Evolutionary conservation across 1,284 basidiomycete species (phyloP).

Genomic region (Boletus mariae): DNA sequence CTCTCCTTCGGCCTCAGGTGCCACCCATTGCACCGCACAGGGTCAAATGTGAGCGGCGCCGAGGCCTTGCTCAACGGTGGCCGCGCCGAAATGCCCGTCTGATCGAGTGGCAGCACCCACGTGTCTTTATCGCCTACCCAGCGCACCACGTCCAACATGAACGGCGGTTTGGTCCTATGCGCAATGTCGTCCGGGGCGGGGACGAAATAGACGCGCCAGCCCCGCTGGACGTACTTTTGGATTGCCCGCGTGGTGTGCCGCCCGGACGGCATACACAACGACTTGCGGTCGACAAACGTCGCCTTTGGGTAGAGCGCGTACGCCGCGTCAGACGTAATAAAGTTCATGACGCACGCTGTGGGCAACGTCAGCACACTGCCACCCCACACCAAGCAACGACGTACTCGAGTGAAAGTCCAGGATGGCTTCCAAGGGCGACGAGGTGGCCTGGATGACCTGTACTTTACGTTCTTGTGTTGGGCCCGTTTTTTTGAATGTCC

Average conservation of each 20-base stretch:
- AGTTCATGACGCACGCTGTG: conserved; percentile 46
- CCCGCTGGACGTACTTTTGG: conserved; percentile 29
- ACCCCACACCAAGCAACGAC: conserved; percentile 10
- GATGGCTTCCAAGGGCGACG: conserved; percentile 35
- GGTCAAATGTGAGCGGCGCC: conserved; percentile 22
- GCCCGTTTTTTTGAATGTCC: conserved; percentile 9
- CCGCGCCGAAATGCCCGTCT: conserved; percentile 19
- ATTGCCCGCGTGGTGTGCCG: neutral
- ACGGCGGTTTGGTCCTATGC: conserved; percentile 10
- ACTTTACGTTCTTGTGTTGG: conserved; percentile 20
- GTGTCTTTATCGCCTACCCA: conserved; percentile 28
- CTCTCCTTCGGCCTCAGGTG: neutral
- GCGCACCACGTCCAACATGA: conserved; percentile 13
- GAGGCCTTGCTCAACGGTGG: conserved; percentile 15
- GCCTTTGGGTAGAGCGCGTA: conserved; percentile 35
- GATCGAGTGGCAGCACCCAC: conserved; percentile 31
- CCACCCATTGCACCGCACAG: conserved; percentile 29
- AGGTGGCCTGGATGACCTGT: conserved; percentile 34
- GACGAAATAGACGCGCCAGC: conserved; percentile 27
- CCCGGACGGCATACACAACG: conserved; percentile 9
- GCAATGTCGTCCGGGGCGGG: neutral
- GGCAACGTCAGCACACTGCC: neutral
- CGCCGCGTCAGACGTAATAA: conserved; percentile 33
- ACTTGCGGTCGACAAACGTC: conserved; percentile 29
- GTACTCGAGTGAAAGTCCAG: conserved; percentile 45